Evolutionary conservation across 2,329 filamentous ascomycete genomes (phyloP), one percentile per base, ranked within the genome.

Genomic region (Trichoderma atroviride): DNA sequence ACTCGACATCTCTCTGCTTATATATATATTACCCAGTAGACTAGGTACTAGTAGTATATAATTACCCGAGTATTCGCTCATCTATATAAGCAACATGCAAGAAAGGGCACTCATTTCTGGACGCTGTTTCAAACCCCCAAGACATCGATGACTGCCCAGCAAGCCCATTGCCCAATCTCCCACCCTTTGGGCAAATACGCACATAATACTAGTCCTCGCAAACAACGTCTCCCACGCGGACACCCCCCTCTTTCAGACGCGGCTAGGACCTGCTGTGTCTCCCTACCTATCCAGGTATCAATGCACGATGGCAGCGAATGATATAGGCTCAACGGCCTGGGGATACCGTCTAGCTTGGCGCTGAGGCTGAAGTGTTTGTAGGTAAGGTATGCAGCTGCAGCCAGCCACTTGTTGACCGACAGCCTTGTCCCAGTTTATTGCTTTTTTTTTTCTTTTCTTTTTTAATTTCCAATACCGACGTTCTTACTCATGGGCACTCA

Each of bases 301-400:
- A 50, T 50, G 27, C 31, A 43, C 35, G 27, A 59, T 67, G 55
- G 40, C 40, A 52, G 55, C 43, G 27, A 59, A 52, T 67, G 29
- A 55, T 57, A 56, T 55, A 59, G 29, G 24, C 22, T 50, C 9
- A 4, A 24, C 11, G 10, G 40, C 24, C 57, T 24, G 29, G 40
- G 40, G 24, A 27, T 33, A 14, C 24, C 13, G 29, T 50, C 53
- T 56, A 52, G 40, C 53, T 66, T 66, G 63, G 37, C 64, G 64
- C 64, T 59, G 64, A 67, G 62, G 64, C 64, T 67, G 64, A 67
- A 59, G 22, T 50, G 40, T 66, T 66, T 58, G 63, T 40, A 14
- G 50, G 55, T n/a, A 19, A 14, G 50, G 55, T n/a, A 19, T 67
- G 64, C 64, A 67, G 64, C 55, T 67, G 55, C 64, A 59, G 64